Conservation (phyloP, 1,284 basidiomycete species). For the Ceratobasidium sp. region DNA sequence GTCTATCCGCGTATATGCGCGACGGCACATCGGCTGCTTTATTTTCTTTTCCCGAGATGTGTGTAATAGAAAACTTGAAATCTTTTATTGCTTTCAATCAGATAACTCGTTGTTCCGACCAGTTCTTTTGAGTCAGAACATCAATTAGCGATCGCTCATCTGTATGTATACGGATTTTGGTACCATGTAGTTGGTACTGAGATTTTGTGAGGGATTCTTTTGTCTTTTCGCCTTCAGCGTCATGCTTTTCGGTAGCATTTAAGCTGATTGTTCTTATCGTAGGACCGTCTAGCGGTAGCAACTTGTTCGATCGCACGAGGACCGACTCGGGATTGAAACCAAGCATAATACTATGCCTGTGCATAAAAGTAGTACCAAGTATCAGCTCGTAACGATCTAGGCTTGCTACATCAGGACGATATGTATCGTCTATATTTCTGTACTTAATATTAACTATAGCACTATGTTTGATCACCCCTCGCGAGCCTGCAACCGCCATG, state of each 20-base stretch:
- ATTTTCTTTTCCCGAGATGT: no score
- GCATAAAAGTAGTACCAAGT: conserved; percentile 56
- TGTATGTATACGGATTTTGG: conserved; percentile 55
- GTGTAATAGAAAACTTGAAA: conserved; percentile 54
- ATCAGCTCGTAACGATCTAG: conserved; percentile 55
- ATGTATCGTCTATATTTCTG: conserved; percentile 9
- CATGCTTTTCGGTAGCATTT: conserved; percentile 37
- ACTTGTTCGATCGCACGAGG: conserved; percentile 46
- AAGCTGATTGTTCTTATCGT: conserved; percentile 48
- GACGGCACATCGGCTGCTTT: no score
- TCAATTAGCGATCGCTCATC: conserved; percentile 59
- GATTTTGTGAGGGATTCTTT: conserved; percentile 61
- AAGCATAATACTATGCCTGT: conserved; percentile 53
- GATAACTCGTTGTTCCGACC: conserved; percentile 51
- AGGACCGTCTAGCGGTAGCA: conserved; percentile 51
- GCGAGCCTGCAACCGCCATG: conserved; percentile 30
- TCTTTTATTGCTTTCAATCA: conserved; percentile 53
- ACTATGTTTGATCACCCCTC: conserved; percentile 9
- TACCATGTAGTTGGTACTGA: conserved; percentile 58
- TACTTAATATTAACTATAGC: conserved; percentile 14
- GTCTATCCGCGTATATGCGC: no score
- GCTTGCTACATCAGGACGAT: conserved; percentile 28
- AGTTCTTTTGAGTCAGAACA: conserved; percentile 56
- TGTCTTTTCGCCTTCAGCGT: conserved; percentile 8
- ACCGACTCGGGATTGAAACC: conserved; percentile 52